Conservation (phyloP, 257 asterid species). For the Craterostigma plantagineum region DNA sequence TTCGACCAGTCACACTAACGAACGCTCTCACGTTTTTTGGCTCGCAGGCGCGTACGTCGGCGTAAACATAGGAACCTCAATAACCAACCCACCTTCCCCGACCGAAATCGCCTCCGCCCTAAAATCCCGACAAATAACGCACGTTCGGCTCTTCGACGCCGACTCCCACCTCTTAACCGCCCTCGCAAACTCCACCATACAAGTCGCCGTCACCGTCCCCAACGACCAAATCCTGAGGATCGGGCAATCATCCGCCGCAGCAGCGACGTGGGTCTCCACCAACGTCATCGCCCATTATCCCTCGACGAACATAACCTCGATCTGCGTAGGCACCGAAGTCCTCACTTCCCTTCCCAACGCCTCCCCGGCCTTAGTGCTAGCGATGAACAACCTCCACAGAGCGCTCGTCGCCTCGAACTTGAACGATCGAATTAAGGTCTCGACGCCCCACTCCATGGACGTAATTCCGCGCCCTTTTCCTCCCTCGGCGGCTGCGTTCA, state of each 20-base stretch:
- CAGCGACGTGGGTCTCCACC: not conserved
- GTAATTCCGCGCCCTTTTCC: conserved; percentile 1
- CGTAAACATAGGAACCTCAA: not conserved
- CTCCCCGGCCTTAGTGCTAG: not conserved
- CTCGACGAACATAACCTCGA: conserved; percentile 1
- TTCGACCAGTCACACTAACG: too few relatives aligned
- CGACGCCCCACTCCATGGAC: conserved; percentile 5
- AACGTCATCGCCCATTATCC: not conserved
- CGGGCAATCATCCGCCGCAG: not conserved
- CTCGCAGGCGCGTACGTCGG: conserved; percentile 2
- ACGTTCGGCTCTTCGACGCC: conserved; percentile 3
- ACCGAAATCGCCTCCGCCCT: not conserved
- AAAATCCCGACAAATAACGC: not conserved
- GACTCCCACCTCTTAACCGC: not conserved
- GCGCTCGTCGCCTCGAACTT: conserved; percentile 2
- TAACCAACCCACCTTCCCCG: not conserved
- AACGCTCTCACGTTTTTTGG: too few relatives aligned
- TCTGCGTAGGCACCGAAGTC: not conserved
- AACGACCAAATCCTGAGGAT: not conserved
- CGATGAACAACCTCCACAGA: conserved; percentile 3
- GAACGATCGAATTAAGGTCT: not conserved
- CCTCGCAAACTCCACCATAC: not conserved
- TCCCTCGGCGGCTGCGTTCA: not conserved
- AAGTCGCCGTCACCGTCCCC: not conserved
- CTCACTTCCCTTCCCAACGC: not conserved